Evolutionary conservation across 2,329 filamentous ascomycete genomes (phyloP).

Genomic region (Cytospora leucostoma): DNA sequence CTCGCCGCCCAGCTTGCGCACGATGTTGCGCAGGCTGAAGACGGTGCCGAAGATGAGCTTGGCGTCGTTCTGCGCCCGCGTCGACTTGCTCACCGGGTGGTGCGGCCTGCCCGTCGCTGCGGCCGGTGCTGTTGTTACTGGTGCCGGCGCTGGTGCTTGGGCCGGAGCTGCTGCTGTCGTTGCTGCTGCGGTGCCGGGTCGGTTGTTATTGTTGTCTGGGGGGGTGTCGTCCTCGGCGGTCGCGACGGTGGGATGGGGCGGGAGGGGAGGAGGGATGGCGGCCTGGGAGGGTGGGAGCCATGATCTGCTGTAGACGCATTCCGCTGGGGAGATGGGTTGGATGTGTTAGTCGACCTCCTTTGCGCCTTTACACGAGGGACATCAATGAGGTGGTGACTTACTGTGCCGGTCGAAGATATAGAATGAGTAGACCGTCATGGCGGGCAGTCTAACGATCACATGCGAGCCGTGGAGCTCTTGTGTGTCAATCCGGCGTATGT

Average conservation of each 20-base stretch:
- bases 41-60: constrained; percentile 97
- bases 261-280: constrained; percentile 44
- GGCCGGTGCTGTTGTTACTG: constrained; percentile 20
- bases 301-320: constrained; percentile 92
- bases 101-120: constrained; percentile 15
- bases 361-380: background rate
- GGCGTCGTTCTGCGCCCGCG: constrained; percentile 68
- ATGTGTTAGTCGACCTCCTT: constrained; percentile 11
- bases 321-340: constrained; percentile 59
- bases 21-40: constrained; percentile 96
- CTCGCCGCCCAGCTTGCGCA: constrained; percentile 87
- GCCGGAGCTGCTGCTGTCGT: no score
- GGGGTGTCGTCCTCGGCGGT: constrained; percentile 31
- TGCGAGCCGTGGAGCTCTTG: constrained; percentile 20
- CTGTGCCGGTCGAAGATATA: constrained; percentile 99
- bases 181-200: constrained; percentile 39
- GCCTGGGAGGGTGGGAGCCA: constrained; percentile 63
- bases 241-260: constrained; percentile 24
- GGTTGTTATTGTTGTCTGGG: constrained; percentile 35
- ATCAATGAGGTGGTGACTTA: constrained; percentile 46
- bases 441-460: constrained; percentile 33
- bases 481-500: background rate
- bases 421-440: constrained; percentile 94
- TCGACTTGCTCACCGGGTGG: constrained; percentile 3
- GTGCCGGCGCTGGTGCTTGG: constrained; percentile 23